Conservation (phyloP, 495 filamentous ascomycete species). For the Aspergillus haitiensis region DNA sequence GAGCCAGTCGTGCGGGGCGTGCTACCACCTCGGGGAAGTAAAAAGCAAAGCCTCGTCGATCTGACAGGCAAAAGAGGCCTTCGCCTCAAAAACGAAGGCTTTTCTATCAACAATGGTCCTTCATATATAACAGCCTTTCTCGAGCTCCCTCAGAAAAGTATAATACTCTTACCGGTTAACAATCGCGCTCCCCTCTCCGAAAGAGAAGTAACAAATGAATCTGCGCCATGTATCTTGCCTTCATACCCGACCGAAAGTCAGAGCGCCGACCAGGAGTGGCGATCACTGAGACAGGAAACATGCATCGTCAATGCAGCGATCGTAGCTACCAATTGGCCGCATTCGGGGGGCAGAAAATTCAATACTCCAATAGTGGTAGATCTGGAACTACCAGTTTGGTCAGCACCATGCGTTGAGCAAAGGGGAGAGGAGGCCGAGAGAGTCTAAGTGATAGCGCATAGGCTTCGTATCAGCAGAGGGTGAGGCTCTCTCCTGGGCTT, state of each 20-base stretch:
- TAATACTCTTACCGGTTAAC: conserved; percentile 2
- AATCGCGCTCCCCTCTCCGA: background rate
- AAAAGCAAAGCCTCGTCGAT: conserved; percentile 60
- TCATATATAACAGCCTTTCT: conserved; percentile 5
- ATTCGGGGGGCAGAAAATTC: conserved; percentile 57
- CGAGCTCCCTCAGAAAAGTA: conserved; percentile 12
- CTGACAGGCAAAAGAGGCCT: conserved; percentile 48
- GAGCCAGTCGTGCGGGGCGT: conserved; percentile 12
- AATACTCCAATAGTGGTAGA: conserved; percentile 80
- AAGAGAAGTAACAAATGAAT: conserved; percentile 1
- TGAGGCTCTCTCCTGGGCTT: background rate
- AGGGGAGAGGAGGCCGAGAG: background rate
- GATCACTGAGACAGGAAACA: conserved; percentile 59
- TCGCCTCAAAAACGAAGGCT: conserved; percentile 44
- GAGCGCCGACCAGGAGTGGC: background rate
- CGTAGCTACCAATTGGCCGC: conserved; percentile 65
- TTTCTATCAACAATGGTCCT: conserved; percentile 16
- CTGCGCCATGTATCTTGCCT: conserved; percentile 18
- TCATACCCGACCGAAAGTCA: conserved; percentile 10
- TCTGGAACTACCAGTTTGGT: conserved; percentile 66
- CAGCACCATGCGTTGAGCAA: background rate
- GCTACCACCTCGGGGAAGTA: conserved; percentile 45
- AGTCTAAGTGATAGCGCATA: background rate
- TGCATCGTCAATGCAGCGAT: conserved; percentile 78
- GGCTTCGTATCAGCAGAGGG: background rate